phyloP scores from a whole-genome alignment of 2,329 filamentous ascomycete genomes.

The Clarireedia homoeocarpa region DNA sequence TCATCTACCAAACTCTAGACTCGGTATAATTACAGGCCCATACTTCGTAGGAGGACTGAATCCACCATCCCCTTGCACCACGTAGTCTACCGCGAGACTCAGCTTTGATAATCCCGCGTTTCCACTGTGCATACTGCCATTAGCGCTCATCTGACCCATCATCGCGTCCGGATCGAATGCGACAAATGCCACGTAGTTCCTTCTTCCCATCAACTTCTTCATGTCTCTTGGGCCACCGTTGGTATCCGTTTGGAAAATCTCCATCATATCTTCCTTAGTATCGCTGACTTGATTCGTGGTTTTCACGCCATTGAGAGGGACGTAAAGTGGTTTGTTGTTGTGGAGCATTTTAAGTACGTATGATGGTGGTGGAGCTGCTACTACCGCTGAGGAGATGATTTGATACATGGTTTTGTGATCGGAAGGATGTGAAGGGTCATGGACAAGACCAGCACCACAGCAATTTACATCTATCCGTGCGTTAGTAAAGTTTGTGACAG shows the following conservation, averaged over 20 bases:
- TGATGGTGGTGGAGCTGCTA: conserved; percentile 75
- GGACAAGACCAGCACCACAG: conserved; percentile 85
- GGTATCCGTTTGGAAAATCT: conserved; percentile 94
- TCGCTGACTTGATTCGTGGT: conserved; percentile 70
- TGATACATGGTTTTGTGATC: conserved; percentile 99
- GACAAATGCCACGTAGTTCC: conserved; percentile 91
- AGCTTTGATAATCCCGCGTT: conserved; percentile 51
- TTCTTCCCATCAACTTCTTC: conserved; percentile 84
- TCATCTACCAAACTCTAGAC: conserved; percentile 64
- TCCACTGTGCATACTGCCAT: conserved; percentile 28
- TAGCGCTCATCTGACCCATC: conserved; percentile 20
- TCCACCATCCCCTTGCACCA: conserved; percentile 85
- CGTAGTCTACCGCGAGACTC: conserved; percentile 89
- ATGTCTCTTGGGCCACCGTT: conserved; percentile 75
- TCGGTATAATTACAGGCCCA: conserved; percentile 90
- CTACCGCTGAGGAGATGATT: conserved; percentile 85
- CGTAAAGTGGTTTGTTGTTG: conserved; percentile 85
- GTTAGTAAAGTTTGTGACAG: conserved; percentile 12
- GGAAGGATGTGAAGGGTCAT: conserved; percentile 82
- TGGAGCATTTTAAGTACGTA: conserved; percentile 95
- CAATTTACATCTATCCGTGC: conserved; percentile 63
- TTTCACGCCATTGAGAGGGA: conserved; percentile 81
- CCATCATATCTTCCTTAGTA: conserved; percentile 99
- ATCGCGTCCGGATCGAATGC: conserved; percentile 79
- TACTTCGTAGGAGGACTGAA: conserved; percentile 87